Evolutionary conservation across 2,329 filamentous ascomycete species (phyloP).

Genomic region (Cladophialophora chaetospira): DNA sequence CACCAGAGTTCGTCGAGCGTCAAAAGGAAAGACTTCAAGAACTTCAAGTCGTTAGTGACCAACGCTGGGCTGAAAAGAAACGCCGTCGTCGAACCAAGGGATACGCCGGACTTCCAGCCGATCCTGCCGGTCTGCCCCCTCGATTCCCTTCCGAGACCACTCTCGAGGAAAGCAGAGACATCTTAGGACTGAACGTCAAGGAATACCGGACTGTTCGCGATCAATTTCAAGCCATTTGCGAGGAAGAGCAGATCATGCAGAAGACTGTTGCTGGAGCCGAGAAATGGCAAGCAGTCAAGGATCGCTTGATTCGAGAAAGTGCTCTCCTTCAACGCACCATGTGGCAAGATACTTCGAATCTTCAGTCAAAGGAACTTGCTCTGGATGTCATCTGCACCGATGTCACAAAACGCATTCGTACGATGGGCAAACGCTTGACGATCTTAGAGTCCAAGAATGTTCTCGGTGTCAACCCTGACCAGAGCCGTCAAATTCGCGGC

Average conservation of each 20-base stretch:
- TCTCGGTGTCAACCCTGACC: slow-evolving; percentile 68
- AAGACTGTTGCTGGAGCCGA: slow-evolving; percentile 75
- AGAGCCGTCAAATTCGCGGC: slow-evolving; percentile 66
- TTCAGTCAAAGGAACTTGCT: slow-evolving; percentile 66
- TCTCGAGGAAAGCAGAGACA: slow-evolving; percentile 73
- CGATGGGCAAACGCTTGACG: slow-evolving; percentile 65
- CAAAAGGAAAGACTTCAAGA: slow-evolving; percentile 56
- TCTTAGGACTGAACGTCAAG: slow-evolving; percentile 64
- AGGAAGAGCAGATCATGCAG: slow-evolving; percentile 67
- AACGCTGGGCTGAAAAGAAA: slow-evolving; percentile 65
- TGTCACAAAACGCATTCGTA: slow-evolving; percentile 77
- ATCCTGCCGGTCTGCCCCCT: slow-evolving; percentile 64
- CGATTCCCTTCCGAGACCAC: slow-evolving; percentile 83
- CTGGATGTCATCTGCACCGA: slow-evolving; percentile 79
- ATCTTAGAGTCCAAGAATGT: slow-evolving; percentile 74
- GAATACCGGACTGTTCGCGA: slow-evolving; percentile 67
- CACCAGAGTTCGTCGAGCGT: slow-evolving; percentile 54
- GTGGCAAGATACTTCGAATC: slow-evolving; percentile 58
- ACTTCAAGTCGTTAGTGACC: slow-evolving; percentile 61
- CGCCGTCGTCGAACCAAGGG: slow-evolving; percentile 67
- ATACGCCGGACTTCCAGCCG: slow-evolving; percentile 68
- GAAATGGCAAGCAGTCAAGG: slow-evolving; percentile 72
- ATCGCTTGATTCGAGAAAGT: slow-evolving; percentile 65
- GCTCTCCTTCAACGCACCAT: slow-evolving; percentile 65
- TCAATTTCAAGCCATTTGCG: slow-evolving; percentile 70